Base-by-base conservation (phyloP, 1,284 basidiomycete species). In the Apiotrichum gamsii region DNA sequence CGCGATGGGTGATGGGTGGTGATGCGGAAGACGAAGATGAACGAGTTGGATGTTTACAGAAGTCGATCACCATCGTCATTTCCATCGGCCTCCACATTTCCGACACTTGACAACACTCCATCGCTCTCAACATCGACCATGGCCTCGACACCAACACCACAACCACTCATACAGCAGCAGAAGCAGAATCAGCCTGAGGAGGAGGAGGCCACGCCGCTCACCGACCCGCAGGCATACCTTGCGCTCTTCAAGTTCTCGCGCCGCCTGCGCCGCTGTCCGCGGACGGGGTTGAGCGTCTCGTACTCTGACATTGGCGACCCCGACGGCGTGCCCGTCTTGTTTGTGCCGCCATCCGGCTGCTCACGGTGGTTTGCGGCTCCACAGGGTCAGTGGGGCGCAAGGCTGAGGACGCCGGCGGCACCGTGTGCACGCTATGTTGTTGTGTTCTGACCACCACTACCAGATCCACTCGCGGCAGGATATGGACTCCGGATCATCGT, bases 311-410 rank as follows among this genome's bases (percentile, higher is more conserved):
- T 67, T 18, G 69, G 69, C 2, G 65, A 67, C 49, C 59, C 61
- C 3, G 30, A 57, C 16, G 69, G 69, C 9, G 54, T 65, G 13
- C 64, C 62, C 5, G 36, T 71, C 1, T 47, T 71, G 13, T 65
- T 62, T 35, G 40, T 71, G 5, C 44, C 65, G 13, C 69, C 69
- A 0, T 63, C 60, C 29, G 69, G 65, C 4, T 68, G 67, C 39
- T 58, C 62, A 8, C 44, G 69, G 24, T 71, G 69, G 67, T 56
- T 70, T n/a, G 66, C 58, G 8, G 62, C 64, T 1, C 59, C 64
- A 5, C 62, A 69, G 50, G 69, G 69, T 69, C 31, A 43, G 63
- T 53, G 3, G n/a, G n/a, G n/a, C n/a, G n/a, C n/a, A n/a, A n/a
- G n/a, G n/a, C n/a, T n/a, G n/a, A n/a, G n/a, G n/a, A 45, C 19